phyloP scores from a whole-genome alignment of 2,329 filamentous ascomycete genomes.

The Chlorencoelia australis region DNA sequence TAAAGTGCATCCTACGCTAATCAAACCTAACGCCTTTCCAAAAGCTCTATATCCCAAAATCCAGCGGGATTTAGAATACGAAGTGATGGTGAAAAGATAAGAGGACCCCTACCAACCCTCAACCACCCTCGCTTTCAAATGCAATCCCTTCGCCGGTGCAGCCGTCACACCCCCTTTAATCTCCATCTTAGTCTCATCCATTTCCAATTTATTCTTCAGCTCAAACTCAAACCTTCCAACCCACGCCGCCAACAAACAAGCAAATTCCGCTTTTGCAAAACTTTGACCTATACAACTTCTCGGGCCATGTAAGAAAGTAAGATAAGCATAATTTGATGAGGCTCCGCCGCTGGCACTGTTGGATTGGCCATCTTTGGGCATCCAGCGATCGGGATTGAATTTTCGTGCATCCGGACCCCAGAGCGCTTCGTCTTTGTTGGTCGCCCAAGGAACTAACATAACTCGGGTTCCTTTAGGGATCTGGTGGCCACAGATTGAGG shows the following conservation, averaged over 20 bases:
- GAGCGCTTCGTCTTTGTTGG: slow-evolving; percentile 56
- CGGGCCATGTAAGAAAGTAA: slow-evolving; percentile 82
- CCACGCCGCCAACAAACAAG: slow-evolving; percentile 67
- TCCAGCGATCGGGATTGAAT: slow-evolving; percentile 76
- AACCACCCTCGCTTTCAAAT: slow-evolving; percentile 55
- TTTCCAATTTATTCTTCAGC: slow-evolving; percentile 45
- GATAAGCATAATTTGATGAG: slow-evolving; percentile 62
- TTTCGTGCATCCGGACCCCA: slow-evolving; percentile 68
- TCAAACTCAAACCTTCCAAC: slow-evolving; percentile 64
- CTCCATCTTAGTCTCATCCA: slow-evolving; percentile 55
- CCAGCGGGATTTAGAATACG: too few species aligned
- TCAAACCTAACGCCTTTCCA: too few species aligned
- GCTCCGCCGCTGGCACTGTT: slow-evolving; percentile 56
- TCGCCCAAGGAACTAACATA: slow-evolving; percentile 52
- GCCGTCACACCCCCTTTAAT: slow-evolving; percentile 64
- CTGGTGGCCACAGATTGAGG: slow-evolving; percentile 51
- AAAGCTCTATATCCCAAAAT: too few species aligned
- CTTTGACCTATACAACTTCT: slow-evolving; percentile 73
- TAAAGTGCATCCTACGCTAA: too few species aligned
- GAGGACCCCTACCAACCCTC: slow-evolving; percentile 52
- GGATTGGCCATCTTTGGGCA: slow-evolving; percentile 31
- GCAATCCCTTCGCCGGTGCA: slow-evolving; percentile 62
- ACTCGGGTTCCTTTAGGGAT: slow-evolving; percentile 64
- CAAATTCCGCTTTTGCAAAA: slow-evolving; percentile 79
- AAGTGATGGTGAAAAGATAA: too few species aligned